phyloP scores from a whole-genome alignment of 2,329 filamentous ascomycete genomes.

The Cladosporium colombiae region DNA sequence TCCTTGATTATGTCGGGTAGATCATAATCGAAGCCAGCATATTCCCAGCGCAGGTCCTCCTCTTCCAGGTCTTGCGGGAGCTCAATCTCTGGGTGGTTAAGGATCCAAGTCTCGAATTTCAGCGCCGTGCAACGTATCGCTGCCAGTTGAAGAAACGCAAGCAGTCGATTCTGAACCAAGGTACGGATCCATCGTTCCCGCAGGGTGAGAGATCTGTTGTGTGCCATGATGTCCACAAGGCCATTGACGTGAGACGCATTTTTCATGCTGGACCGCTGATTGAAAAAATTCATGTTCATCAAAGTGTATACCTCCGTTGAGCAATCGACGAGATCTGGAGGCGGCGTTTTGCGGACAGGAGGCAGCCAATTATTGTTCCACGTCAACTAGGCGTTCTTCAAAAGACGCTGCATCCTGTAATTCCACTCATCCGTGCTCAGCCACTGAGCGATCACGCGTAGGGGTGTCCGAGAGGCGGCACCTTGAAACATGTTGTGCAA shows the following conservation, averaged over 20 bases:
- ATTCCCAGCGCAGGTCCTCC: neutral
- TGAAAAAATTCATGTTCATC: neutral
- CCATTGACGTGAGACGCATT: neutral
- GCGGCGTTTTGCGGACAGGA: neutral
- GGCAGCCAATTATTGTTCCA: neutral
- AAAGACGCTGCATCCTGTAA: neutral
- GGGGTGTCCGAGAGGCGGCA: neutral
- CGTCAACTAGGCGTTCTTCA: constrained; percentile 1
- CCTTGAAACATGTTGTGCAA: neutral
- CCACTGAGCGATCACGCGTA: neutral
- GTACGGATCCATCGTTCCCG: neutral
- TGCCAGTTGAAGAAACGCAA: neutral
- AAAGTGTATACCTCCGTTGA: neutral
- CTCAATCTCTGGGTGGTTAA: neutral
- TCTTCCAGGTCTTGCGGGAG: neutral
- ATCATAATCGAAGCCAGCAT: neutral
- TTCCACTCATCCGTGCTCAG: neutral
- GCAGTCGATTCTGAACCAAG: neutral
- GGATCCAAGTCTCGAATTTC: neutral
- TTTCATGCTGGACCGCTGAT: neutral
- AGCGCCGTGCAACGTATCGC: neutral
- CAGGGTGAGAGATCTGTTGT: neutral
- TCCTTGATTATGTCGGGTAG: neutral
- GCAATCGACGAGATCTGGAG: neutral
- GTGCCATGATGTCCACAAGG: neutral